Base-by-base conservation (phyloP, 2,329 filamentous ascomycete species). In the Calonectria ilicicola region DNA sequence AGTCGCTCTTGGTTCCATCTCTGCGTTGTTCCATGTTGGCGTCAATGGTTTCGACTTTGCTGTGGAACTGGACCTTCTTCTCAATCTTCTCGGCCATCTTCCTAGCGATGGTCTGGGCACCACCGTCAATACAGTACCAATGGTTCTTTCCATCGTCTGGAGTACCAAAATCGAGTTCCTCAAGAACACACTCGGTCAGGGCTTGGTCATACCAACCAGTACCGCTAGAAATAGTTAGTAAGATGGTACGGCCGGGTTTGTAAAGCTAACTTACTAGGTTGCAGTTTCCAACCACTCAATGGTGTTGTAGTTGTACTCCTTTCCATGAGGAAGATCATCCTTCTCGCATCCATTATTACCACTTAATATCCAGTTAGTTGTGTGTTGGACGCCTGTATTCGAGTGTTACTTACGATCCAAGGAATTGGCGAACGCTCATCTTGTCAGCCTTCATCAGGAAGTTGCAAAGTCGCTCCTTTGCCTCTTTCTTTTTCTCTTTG, bases 191-290 rank as follows among this genome's bases (percentile, higher is more conserved):
- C 19, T 79, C 74, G 0, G 60, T 77, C 3, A 76, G 63, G 0
- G 77, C 68, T 9, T 79, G 75, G 5, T 79, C 74, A 19, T 79
- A 79, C 77, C 76, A 78, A 0, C 74, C 70, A 15, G 76, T 78
- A 0, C 77, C 77, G 1, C 74, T 79, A 1, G 0, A 15, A 1
- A 29, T 7, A 6, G 1, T 56, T 15, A 47, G n/a, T 35, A 4
- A 4, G 10, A 21, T 6, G 5, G 15, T 3, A 9, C n/a, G 2
- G 23, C 29, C 1, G 6, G 1, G 6, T n/a, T 1, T 14, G 6
- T 2, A 4, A 1, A 38, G 4, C 8, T 15, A 3, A 66, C 76
- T 73, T 38, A 76, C 77, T 69, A 75, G 3, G 69, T 78, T 8
- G 60, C 68, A 2, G 77, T 75, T 51, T 79, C 77, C 2, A 77